Conservation (phyloP, 768 basidiomycete genomes). For the Suillus hirtellus region DNA sequence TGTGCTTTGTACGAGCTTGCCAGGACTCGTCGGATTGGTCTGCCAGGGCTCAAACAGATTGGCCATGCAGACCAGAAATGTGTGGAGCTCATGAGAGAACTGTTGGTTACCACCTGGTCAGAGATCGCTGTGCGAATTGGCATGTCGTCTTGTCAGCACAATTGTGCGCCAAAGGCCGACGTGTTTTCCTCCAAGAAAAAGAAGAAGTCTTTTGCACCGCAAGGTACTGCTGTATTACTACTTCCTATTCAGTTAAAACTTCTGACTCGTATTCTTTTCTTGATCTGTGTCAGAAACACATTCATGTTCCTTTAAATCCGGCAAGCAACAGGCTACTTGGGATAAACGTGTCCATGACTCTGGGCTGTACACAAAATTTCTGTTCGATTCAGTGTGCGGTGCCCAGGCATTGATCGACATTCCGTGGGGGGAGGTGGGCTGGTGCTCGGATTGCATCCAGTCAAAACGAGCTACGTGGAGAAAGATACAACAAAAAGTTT, state of each 20-base stretch:
- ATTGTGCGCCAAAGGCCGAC: too few relatives aligned
- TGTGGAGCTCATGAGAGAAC: constrained; percentile 21
- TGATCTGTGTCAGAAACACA: too few relatives aligned
- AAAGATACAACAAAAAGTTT: constrained; percentile 4
- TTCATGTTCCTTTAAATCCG: too few relatives aligned
- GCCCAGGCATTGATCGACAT: constrained; percentile 31
- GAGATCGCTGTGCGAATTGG: constrained; percentile 8
- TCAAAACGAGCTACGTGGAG: constrained; percentile 31
- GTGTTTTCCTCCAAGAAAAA: too few relatives aligned
- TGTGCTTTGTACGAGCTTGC: constrained; percentile 42
- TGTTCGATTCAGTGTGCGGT: constrained; percentile 37
- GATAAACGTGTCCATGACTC: constrained; percentile 16
- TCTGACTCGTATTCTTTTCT: too few relatives aligned
- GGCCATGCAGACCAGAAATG: not conserved
- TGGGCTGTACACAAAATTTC: constrained; percentile 28
- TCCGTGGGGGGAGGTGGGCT: constrained; percentile 29
- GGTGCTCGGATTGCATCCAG: constrained; percentile 35
- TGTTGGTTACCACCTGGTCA: constrained; percentile 23
- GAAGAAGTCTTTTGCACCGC: too few relatives aligned
- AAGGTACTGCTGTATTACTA: too few relatives aligned
- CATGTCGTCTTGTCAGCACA: not conserved
- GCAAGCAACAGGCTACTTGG: not conserved
- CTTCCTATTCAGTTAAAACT: too few relatives aligned
- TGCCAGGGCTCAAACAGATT: not conserved
- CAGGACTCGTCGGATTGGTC: constrained; percentile 1